Conservation (phyloP, 768 basidiomycete genomes). For the Trichaptum fuscoviolaceum region DNA sequence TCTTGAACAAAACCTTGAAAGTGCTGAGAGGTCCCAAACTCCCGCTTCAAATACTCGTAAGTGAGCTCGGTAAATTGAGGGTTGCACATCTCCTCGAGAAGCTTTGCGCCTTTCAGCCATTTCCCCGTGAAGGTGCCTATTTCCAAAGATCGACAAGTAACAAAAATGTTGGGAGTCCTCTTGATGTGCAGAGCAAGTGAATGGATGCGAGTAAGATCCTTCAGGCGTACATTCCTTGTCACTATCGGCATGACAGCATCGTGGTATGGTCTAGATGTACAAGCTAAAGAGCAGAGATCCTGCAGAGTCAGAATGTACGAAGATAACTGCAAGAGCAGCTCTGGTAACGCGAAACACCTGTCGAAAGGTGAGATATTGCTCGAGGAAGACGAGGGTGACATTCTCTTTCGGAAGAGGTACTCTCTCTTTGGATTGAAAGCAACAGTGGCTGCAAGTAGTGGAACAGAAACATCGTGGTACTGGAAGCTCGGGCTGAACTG, state of each 20-base stretch:
- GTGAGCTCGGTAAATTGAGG: not conserved
- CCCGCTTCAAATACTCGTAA: not conserved
- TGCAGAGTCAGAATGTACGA: not conserved
- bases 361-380: not conserved
- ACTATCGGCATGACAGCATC: not conserved
- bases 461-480: not conserved
- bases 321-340: not conserved
- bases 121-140: not conserved
- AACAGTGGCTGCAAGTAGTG: not conserved
- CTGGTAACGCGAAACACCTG: not conserved
- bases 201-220: not conserved
- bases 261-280: not conserved
- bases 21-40: not conserved
- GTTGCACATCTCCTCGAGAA: not conserved
- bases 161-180: not conserved
- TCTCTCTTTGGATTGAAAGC: no score
- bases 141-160: not conserved
- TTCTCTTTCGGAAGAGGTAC: not conserved
- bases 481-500: no score
- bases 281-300: not conserved
- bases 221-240: not conserved
- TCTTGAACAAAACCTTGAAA: not conserved
- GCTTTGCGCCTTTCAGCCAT: not conserved
- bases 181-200: not conserved
- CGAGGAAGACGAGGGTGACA: not conserved